A percentile compares a stretch with the other conserved stretches of the same genome.
phyloP scores from a whole-genome alignment of 225 moss, liverwort and hornwort species.

The Sphagnum contortum region DNA sequence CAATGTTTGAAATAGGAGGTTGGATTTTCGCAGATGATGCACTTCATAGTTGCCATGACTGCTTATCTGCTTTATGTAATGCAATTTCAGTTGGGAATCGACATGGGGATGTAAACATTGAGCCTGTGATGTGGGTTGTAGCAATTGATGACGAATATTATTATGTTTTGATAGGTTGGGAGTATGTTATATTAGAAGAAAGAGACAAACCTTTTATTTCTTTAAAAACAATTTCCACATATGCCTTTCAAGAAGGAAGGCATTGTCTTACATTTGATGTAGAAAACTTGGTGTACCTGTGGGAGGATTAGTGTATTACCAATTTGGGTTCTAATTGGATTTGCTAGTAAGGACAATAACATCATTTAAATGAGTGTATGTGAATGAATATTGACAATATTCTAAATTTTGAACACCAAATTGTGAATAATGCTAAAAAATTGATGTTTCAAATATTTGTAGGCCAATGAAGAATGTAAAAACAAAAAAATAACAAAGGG shows the following conservation, averaged over 20 bases:
- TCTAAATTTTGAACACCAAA: no score
- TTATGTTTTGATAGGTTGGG: constrained; percentile 88
- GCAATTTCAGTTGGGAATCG: constrained; percentile 71
- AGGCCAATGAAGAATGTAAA: no score
- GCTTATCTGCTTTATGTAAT: constrained; percentile 80
- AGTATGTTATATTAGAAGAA: constrained; percentile 89
- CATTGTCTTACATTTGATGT: constrained; percentile 91
- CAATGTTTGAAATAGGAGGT: constrained; percentile 80
- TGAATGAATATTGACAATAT: no score
- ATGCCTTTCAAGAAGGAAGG: constrained; percentile 86
- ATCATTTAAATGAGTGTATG: no score
- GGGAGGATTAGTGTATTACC: constrained; percentile 39
- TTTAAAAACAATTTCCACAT: constrained; percentile 83
- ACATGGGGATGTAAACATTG: constrained; percentile 92
- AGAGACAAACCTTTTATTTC: constrained; percentile 85
- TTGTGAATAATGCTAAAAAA: no score
- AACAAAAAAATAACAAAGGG: no score
- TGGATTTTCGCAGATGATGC: constrained; percentile 82
- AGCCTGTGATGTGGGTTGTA: constrained; percentile 87
- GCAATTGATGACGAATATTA: constrained; percentile 84
- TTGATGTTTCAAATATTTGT: no score
- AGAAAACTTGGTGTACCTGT: constrained; percentile 93
- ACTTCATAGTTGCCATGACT: constrained; percentile 86
- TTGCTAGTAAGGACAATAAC: no score
- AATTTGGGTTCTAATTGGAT: no score